Percentiles rank a stretch among this genome's conserved stretches.
Evolutionary conservation across 257 asterid genomes (phyloP).

Genomic region (Fraxinus anomala): DNA sequence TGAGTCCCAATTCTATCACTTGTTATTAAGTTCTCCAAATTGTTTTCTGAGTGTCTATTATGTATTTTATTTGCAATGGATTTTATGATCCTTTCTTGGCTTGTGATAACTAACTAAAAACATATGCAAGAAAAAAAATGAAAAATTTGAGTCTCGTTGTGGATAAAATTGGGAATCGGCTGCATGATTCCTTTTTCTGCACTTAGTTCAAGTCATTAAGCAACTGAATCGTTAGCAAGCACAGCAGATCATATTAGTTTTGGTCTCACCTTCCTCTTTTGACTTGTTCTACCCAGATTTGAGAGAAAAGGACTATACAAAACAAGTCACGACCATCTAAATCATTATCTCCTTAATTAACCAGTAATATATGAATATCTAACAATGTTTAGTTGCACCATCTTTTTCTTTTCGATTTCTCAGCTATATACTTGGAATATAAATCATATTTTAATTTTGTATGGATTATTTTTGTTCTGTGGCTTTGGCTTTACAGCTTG

Average conservation of each 20-base stretch:
- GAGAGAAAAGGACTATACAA: not conserved
- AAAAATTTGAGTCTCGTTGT: not conserved
- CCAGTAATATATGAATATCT: not conserved
- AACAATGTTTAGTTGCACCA: not conserved
- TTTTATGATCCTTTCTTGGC: constrained; percentile 1
- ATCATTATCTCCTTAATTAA: not conserved
- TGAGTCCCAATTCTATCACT: constrained; percentile 10
- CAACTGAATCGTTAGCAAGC: not conserved
- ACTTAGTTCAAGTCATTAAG: not conserved
- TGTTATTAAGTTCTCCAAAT: constrained; percentile 1
- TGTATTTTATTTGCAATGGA: not conserved
- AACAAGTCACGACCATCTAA: not conserved
- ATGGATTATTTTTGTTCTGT: constrained; percentile 8
- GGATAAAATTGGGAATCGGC: not conserved
- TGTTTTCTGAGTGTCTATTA: not conserved
- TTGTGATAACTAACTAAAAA: not conserved
- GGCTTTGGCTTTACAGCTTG: constrained; percentile 11
- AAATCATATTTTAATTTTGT: not conserved
- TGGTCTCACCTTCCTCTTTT: not conserved
- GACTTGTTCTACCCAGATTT: not conserved
- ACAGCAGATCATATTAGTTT: not conserved
- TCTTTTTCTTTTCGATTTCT: constrained; percentile 8
- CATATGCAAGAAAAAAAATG: not conserved
- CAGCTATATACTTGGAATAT: not conserved
- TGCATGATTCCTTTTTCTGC: not conserved